phyloP scores from a whole-genome alignment of 768 basidiomycete species.

The Punctularia strigosozonata region DNA sequence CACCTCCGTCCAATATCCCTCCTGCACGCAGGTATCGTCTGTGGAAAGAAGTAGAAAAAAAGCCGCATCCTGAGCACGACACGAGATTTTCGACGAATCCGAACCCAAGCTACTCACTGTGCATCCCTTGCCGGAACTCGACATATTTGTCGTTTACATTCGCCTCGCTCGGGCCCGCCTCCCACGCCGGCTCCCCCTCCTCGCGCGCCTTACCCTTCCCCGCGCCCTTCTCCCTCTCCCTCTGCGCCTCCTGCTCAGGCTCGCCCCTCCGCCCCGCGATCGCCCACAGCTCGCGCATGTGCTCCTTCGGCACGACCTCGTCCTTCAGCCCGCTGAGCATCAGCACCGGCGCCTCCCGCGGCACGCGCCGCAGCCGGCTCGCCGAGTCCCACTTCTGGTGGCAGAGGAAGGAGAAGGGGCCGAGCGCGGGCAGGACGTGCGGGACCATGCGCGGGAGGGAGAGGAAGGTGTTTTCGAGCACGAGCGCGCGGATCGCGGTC shows the following conservation, averaged over 20 bases:
- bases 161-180: conserved; percentile 1
- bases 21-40: conserved; percentile 21
- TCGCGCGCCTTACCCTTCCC: conserved; percentile 4
- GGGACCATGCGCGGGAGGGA: conserved; percentile 80
- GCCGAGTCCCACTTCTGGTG: conserved; percentile 85
- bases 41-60: too few relatives aligned
- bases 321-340: conserved; percentile 71
- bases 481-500: conserved; percentile 60
- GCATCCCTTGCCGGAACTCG: conserved; percentile 15
- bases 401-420: conserved; percentile 67
- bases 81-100: background rate
- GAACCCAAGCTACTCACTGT: conserved; percentile 16
- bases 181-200: conserved; percentile 8
- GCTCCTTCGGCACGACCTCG: conserved; percentile 61
- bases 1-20: conserved; percentile 17
- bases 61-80: background rate
- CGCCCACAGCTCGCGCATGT: conserved; percentile 69
- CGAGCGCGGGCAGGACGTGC: conserved; percentile 58
- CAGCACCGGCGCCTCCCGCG: conserved; percentile 57
- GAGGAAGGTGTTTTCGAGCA: conserved; percentile 91
- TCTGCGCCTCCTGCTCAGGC: conserved; percentile 1
- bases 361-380: conserved; percentile 44
- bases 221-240: conserved; percentile 1
- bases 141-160: conserved; percentile 10
- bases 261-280: conserved; percentile 24